Conservation (phyloP, 129 eudicot genomes). For the Artemisia tridentata region DNA sequence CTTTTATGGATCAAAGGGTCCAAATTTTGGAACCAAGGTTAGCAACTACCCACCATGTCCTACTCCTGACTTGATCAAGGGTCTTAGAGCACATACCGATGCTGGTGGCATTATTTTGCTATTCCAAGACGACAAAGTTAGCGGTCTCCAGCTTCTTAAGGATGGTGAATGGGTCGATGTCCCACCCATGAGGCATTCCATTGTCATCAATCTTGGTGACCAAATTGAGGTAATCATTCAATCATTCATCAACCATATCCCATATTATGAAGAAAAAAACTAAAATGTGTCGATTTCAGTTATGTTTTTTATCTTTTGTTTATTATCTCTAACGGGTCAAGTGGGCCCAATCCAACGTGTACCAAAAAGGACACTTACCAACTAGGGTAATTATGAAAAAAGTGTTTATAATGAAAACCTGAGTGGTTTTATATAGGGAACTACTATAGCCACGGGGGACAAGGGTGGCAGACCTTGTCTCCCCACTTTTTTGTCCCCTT, state of each 20-base stretch:
- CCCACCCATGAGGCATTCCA: constrained; percentile 78
- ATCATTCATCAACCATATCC: background rate
- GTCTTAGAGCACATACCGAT: constrained; percentile 74
- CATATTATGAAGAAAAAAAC: background rate
- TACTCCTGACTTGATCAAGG: constrained; percentile 72
- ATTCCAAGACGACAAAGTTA: constrained; percentile 72
- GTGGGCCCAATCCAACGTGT: too few relatives aligned
- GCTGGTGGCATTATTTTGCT: constrained; percentile 78
- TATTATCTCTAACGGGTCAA: too few relatives aligned
- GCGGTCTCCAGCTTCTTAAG: constrained; percentile 78
- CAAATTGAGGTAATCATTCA: constrained; percentile 50
- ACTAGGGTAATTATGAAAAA: background rate
- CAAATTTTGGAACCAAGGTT: constrained; percentile 74
- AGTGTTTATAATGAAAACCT: background rate
- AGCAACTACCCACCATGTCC: constrained; percentile 86
- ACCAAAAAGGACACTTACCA: too few relatives aligned
- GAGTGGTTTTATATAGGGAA: constrained; percentile 16
- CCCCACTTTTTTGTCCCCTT: too few relatives aligned
- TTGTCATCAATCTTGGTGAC: constrained; percentile 72
- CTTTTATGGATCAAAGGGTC: constrained; percentile 65
- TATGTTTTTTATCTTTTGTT: background rate
- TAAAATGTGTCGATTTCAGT: background rate
- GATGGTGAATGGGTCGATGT: constrained; percentile 72
- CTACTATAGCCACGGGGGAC: too few relatives aligned
- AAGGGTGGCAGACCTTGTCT: too few relatives aligned